These are phyloP conservation scores for Fraxinus excelsior DNA, from an alignment of 257 asterid species.

Conservation along the genomic window DNA sequence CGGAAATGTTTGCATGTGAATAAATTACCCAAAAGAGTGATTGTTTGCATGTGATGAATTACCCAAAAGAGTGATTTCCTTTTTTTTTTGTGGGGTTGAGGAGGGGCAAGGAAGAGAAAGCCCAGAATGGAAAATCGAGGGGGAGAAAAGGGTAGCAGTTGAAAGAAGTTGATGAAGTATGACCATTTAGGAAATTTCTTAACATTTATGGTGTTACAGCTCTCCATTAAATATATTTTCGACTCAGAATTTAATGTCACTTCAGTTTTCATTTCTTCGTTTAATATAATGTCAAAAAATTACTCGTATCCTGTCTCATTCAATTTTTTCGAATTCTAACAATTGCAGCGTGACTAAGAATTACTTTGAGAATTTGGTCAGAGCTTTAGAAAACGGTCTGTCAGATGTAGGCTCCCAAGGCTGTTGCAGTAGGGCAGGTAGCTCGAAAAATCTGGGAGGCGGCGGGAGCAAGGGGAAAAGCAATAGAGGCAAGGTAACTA, in stretches of 20 bases:
- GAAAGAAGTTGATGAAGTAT: background rate
- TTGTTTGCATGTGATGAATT: background rate
- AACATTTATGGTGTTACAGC: background rate
- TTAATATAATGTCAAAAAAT: background rate
- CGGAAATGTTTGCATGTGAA: background rate
- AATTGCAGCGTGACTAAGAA: conserved; percentile 84
- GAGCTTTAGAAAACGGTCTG: conserved; percentile 87
- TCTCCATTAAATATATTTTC: background rate
- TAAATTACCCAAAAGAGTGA: background rate
- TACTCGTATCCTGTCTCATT: background rate
- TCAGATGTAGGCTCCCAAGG: conserved; percentile 74
- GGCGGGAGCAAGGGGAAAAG: conserved; percentile 63
- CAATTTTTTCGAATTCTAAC: conserved; percentile 7
- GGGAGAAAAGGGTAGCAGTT: background rate
- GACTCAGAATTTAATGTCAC: background rate
- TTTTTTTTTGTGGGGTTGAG: background rate
- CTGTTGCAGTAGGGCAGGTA: conserved; percentile 51
- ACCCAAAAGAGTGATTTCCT: background rate
- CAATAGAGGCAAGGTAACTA: conserved; percentile 60
- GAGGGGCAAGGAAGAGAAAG: background rate
- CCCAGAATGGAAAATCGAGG: background rate
- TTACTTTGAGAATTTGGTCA: conserved; percentile 88
- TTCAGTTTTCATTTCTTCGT: background rate
- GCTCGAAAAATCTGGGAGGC: conserved; percentile 60
- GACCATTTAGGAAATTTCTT: background rate